These are phyloP conservation scores for Mycena rosella DNA, from an alignment of 768 basidiomycete genomes.

Conservation along the genomic window DNA sequence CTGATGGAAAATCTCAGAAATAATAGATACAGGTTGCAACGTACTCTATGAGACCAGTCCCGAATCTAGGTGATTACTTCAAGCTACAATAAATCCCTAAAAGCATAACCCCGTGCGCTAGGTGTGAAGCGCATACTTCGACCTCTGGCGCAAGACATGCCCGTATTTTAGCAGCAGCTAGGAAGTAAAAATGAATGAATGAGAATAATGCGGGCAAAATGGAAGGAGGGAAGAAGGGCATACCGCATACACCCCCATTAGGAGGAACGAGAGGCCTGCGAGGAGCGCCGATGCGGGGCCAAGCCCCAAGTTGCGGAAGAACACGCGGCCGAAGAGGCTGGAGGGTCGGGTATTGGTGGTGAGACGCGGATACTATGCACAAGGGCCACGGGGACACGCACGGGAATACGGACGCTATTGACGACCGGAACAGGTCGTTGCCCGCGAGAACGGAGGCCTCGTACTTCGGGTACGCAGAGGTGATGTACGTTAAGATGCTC, in stretches of 20 bases:
- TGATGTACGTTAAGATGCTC: slow-evolving; percentile 43
- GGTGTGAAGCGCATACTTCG: slow-evolving; percentile 29
- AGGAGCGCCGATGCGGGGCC: slow-evolving; percentile 42
- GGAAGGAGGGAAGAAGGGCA: neutral
- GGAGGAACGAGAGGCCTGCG: slow-evolving; percentile 40
- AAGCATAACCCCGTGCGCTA: too few relatives aligned
- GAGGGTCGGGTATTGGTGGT: neutral
- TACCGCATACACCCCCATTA: slow-evolving; percentile 41
- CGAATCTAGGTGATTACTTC: too few relatives aligned
- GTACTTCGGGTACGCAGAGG: slow-evolving; percentile 45
- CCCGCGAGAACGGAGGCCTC: slow-evolving; percentile 48
- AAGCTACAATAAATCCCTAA: too few relatives aligned
- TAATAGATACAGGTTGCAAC: too few relatives aligned
- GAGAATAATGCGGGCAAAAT: neutral
- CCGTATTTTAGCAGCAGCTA: slow-evolving; percentile 28
- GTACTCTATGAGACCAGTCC: too few relatives aligned
- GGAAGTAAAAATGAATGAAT: too few relatives aligned
- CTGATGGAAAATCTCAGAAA: too few relatives aligned
- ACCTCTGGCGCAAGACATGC: slow-evolving; percentile 27
- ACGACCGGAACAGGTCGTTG: slow-evolving; percentile 48
- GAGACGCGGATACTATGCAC: neutral
- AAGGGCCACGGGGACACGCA: neutral
- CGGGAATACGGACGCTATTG: slow-evolving; percentile 41
- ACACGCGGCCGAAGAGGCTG: slow-evolving; percentile 40
- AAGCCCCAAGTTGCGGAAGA: slow-evolving; percentile 41